Evolutionary conservation across 345 rosid species (phyloP), one percentile per base, ranked within the genome.

Genomic region (Schrenkiella parvula): DNA sequence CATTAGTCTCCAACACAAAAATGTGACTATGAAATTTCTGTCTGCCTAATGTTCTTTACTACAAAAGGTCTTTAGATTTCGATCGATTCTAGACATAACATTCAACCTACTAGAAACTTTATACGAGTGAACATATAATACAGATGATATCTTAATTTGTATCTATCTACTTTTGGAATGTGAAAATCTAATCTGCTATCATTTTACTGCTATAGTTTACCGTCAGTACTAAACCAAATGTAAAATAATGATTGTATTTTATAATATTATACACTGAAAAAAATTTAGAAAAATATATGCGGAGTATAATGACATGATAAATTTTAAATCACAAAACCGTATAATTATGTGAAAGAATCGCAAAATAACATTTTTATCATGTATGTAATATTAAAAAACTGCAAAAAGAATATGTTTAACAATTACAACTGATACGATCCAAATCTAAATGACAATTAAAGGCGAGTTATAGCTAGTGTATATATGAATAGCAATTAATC

Each of bases 1-100:
- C 63, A 69, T 55, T 54, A 63, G 75, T 63, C 61, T 46, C 79
- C 66, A 53, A 55, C 75, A 69, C 69, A 42, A 59, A 43, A 42
- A 32, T 75, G 73, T 67, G 73, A 75, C 63, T 22, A 22, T 31
- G 35, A 11, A 6, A 12, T 44, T 59, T 11, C 53, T 68, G 79
- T 63, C 79, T 75, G 42, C 42, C 21, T 42, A 42, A 14, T 75
- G 74, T 32, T 75, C 8, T 61, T 43, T 61, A 5, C 26, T 29
- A 21, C 37, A 60, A 41, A 1, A 41, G 13, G 11, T 15, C 2
- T 58, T n/a, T 56, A 47, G 39, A 48, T 57, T 38, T 48, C 21
- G 15, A 22, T 38, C 12, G 15, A 31, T 51, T 71, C 6, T 38
- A 4, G 31, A 19, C 18, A 51, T 41, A 31, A 50, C 15, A 18